Conservation (phyloP, 1,139 yeast species). For the Debaryomyces coudertii region DNA sequence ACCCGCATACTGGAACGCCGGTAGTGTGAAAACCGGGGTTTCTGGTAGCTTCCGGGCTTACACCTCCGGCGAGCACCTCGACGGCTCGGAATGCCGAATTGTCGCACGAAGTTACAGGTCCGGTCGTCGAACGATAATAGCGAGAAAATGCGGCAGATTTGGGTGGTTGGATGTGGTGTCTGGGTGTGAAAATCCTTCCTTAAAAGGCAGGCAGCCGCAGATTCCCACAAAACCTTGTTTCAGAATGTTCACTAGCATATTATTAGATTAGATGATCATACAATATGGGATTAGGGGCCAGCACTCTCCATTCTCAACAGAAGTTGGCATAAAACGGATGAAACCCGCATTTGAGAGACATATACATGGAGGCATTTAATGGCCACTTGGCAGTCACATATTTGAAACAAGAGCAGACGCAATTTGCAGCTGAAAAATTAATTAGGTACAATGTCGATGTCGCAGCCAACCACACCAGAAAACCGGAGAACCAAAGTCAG, state of each 20-base stretch:
- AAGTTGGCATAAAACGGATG: not conserved
- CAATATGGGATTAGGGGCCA: not conserved
- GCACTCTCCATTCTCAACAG: not conserved
- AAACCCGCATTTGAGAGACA: not conserved
- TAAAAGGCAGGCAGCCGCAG: constrained; percentile 8
- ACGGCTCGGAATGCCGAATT: too few species aligned
- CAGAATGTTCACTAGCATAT: constrained; percentile 5
- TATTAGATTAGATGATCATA: not conserved
- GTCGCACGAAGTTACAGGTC: too few species aligned
- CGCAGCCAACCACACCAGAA: constrained; percentile 3
- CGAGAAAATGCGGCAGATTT: not conserved
- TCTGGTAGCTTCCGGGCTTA: not conserved
- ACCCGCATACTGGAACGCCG: constrained; percentile 5
- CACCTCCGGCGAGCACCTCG: not conserved
- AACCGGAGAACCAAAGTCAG: constrained; percentile 3
- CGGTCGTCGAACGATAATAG: not conserved
- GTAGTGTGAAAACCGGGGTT: constrained; percentile 3
- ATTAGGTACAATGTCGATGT: not conserved
- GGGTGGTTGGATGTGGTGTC: constrained; percentile 3
- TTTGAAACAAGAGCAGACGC: not conserved
- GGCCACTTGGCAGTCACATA: not conserved
- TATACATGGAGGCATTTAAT: not conserved
- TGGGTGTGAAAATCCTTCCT: not conserved
- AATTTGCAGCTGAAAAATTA: constrained; percentile 4
- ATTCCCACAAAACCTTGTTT: constrained; percentile 8